phyloP scores from a whole-genome alignment of 2,329 filamentous ascomycete genomes.

The Graphiopsis chlorocephala region DNA sequence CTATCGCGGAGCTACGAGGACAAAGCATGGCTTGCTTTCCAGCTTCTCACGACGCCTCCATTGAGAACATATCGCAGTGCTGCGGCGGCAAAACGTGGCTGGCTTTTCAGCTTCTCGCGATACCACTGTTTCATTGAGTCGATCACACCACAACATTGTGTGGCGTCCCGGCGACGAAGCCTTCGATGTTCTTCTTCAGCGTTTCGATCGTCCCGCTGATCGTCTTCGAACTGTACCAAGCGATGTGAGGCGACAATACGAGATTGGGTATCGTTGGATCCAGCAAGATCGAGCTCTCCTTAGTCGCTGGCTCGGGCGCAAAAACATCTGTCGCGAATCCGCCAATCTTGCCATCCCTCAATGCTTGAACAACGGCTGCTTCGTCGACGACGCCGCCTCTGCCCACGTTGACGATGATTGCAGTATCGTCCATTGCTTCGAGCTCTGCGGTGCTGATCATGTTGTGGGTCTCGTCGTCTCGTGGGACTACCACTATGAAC shows the following conservation, averaged over 20 bases:
- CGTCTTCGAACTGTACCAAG: slow-evolving; percentile 51
- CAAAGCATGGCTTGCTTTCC: background rate
- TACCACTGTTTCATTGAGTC: background rate
- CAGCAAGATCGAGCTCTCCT: slow-evolving; percentile 44
- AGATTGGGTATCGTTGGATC: slow-evolving; percentile 49
- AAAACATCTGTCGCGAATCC: slow-evolving; percentile 55
- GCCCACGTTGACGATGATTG: slow-evolving; percentile 48
- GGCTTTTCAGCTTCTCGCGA: background rate
- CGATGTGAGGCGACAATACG: slow-evolving; percentile 52
- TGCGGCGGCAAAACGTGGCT: background rate
- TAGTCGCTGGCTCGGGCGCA: slow-evolving; percentile 46
- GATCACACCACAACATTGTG: slow-evolving; percentile 37
- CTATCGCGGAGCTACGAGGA: no score
- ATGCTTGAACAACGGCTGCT: slow-evolving; percentile 44
- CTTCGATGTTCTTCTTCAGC: slow-evolving; percentile 49
- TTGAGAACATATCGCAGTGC: no score
- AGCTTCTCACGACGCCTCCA: background rate
- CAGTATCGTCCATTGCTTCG: slow-evolving; percentile 43
- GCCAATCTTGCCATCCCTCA: slow-evolving; percentile 45
- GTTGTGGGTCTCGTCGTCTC: slow-evolving; percentile 24
- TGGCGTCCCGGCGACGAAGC: slow-evolving; percentile 40
- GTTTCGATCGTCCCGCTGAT: slow-evolving; percentile 46
- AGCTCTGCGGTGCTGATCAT: slow-evolving; percentile 40
- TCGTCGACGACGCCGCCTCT: slow-evolving; percentile 53
- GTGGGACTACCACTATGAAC: slow-evolving; percentile 34